Evolutionary conservation across 2,329 filamentous ascomycete genomes (phyloP), one percentile per base, ranked within the genome.

Genomic region (Fusarium buharicum): DNA sequence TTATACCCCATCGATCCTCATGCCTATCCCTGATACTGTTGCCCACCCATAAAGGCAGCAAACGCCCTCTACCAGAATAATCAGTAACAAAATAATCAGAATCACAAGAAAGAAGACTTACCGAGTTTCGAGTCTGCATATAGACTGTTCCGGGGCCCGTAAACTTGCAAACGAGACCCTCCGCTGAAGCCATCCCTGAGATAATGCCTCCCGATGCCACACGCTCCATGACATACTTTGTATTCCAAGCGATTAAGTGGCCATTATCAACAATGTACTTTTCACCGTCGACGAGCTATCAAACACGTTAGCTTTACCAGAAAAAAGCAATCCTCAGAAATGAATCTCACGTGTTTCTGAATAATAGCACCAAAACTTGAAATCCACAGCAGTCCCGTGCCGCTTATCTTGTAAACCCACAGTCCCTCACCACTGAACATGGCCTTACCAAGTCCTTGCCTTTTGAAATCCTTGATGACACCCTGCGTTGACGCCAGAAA

Each of bases 231-330:
- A 91, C 84, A 71, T 98, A 99, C 72, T 96, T 92, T 72, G 91
- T 93, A 74, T 97, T 97, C 95, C 95, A 99, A 0, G 95, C 94
- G 1, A 98, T 93, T 1, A 98, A 82, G 68, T 98, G 93, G 4
- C 92, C 92, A 70, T 97, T 97, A 71, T 97, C 92, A 53, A 97
- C 88, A 65, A 95, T 92, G 76, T 97, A 98, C 68, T 90, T 90
- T 74, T 98, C 94, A 10, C 89, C 89, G 12, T 88, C 84, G 39
- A 75, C 77, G 24, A 89, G 79, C 82, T 84, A 45, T 33, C 18
- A 37, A 2, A 17, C 11, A 47, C 11, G 46, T 70, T 22, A 71
- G 66, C 28, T 50, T 27, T 4, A 14, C 17, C 14, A 12, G 1
- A 5, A 20, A 4, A 20, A 2, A 8, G 17, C 3, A 1, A 4